phyloP scores from a whole-genome alignment of 805 yeast species.

The Middelhovenomyces tepae region DNA sequence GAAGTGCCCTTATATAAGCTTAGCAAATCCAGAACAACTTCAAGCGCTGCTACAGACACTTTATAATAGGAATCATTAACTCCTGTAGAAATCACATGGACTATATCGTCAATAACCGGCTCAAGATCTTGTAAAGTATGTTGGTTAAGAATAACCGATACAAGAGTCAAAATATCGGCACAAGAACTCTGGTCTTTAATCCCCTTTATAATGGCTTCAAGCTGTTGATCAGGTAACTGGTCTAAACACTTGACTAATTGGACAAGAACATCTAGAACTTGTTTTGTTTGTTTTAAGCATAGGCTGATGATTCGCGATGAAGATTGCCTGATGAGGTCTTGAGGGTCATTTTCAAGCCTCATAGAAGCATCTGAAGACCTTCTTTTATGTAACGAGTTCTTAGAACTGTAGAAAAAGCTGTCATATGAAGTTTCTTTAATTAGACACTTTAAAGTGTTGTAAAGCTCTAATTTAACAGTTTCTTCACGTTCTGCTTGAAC shows the following conservation, averaged over 20 bases:
- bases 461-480: constrained; percentile 42
- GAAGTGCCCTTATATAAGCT: no score
- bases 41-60: constrained; percentile 28
- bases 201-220: constrained; percentile 6
- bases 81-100: constrained; percentile 25
- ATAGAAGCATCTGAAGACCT: constrained; percentile 22
- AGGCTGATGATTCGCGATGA: background rate
- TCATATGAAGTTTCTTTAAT: constrained; percentile 34
- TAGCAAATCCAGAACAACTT: constrained; percentile 23
- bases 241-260: constrained; percentile 7
- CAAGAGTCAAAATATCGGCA: constrained; percentile 12
- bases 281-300: no score
- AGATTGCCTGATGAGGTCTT: constrained; percentile 4
- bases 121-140: constrained; percentile 6
- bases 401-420: constrained; percentile 29
- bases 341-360: constrained; percentile 20
- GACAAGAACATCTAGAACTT: no score
- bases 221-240: constrained; percentile 5
- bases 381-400: constrained; percentile 9
- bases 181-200: constrained; percentile 6
- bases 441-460: constrained; percentile 37
- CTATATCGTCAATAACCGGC: constrained; percentile 15
- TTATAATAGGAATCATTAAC: constrained; percentile 30
- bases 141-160: constrained; percentile 9
- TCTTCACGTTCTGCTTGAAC: constrained; percentile 26